Evolutionary conservation across 805 yeast species (phyloP), one percentile per base, ranked within the genome.

Genomic region (Diddensiella caesifluorescens): DNA sequence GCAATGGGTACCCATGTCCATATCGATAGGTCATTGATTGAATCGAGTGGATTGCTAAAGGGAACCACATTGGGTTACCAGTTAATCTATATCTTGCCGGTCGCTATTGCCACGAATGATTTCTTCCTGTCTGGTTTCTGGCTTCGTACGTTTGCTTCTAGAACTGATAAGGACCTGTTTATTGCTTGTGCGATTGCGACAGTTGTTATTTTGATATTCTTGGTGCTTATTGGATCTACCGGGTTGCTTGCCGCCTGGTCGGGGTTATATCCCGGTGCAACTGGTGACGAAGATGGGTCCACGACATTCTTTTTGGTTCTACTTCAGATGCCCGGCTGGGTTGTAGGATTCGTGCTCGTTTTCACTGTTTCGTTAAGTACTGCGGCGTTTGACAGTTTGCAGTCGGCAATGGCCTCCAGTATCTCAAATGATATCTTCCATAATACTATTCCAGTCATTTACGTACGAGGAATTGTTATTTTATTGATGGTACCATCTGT

Each of bases 221-320:
- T 81, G 47, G 75, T 83, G 0, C 69, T 87, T 36, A 78, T 82
- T 33, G 97, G 97, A 16, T 68, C 79, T 38, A 75, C 95, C 2
- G 97, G 97, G 7, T 71, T 89, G 48, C 60, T 88, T 37, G 95
- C 95, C 2, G 95, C 86, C 15, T 89, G 97, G 97, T 76, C 89
- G 0, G 90, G 90, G 1, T 59, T 79, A 45, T 62, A 68, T 5
- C 60, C 58, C 16, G 29, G 43, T 4, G 57, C 60, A 10, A 70
- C 69, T 7, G 65, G 63, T 25, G 65, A 63, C 22, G 74, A 64
- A 3, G 69, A 73, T 28, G 83, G 92, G 1, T 70, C 71, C 34
- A 74, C 78, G 48, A 83, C 92, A 0, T 82, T 89, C 52, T 89
- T 76, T 66, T 66, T 82, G 48, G 68, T 89, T 46, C 66, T 89